Percentiles rank a stretch among this genome's conserved stretches.
Evolutionary conservation across 75 land plant species (phyloP).

Genomic region (Pseudotsuga menziesii): DNA sequence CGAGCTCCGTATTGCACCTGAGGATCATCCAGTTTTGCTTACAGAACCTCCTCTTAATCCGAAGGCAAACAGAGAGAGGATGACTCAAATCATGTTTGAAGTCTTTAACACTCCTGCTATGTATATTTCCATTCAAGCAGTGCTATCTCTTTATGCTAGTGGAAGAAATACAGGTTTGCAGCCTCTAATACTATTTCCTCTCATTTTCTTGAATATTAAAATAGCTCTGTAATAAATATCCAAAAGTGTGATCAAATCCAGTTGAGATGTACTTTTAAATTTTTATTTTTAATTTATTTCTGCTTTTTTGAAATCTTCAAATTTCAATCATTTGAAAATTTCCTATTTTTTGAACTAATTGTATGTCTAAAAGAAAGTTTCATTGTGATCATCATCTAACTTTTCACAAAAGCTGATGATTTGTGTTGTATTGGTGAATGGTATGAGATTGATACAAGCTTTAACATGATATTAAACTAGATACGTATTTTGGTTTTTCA

Average conservation of each 20-base stretch:
- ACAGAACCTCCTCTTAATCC: constrained; percentile 78
- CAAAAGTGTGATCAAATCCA: not conserved
- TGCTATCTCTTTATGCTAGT: constrained; percentile 78
- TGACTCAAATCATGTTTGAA: constrained; percentile 50
- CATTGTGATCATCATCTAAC: too few species aligned
- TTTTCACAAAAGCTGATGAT: too few species aligned
- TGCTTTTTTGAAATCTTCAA: not conserved
- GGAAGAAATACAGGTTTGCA: constrained; percentile 75
- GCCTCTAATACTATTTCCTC: not conserved
- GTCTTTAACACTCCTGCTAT: constrained; percentile 62
- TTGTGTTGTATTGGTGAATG: too few species aligned
- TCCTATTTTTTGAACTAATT: too few species aligned
- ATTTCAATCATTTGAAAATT: not conserved
- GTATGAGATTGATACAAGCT: too few species aligned
- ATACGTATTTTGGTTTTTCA: too few species aligned
- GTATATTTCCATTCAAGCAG: constrained; percentile 82
- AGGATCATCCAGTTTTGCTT: constrained; percentile 63
- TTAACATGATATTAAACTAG: too few species aligned
- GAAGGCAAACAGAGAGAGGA: constrained; percentile 43
- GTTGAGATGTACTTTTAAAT: not conserved
- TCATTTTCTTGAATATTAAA: not conserved
- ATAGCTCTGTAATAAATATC: not conserved
- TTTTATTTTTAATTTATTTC: not conserved
- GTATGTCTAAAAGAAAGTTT: too few species aligned
- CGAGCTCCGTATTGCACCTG: constrained; percentile 73